Percentiles rank a stretch among this genome's conserved stretches.
Conservation (phyloP, 352 stramenopile genomes). For the Phytophthora sojae region DNA sequence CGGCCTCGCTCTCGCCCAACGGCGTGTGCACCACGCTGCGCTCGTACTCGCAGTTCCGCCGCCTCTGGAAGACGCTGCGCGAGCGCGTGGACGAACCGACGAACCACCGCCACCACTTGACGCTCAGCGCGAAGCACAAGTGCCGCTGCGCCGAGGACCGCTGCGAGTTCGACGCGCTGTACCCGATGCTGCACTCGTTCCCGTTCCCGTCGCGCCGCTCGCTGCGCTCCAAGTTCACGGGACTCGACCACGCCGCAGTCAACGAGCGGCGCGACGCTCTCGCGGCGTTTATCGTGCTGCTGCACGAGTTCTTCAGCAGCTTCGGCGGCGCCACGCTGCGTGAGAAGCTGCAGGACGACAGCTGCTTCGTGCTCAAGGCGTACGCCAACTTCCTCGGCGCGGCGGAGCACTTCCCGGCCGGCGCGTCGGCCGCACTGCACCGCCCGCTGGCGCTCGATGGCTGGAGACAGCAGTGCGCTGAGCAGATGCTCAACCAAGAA, state of each 20-base stretch:
- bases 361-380: constrained; percentile 54
- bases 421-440: constrained; percentile 37
- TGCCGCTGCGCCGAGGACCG: constrained; percentile 44
- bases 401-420: constrained; percentile 51
- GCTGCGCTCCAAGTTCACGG: constrained; percentile 38
- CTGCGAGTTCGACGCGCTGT: constrained; percentile 61
- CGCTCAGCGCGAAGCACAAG: constrained; percentile 11
- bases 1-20: constrained; percentile 22
- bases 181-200: constrained; percentile 43
- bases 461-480: constrained; percentile 66
- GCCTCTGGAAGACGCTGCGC: constrained; percentile 55
- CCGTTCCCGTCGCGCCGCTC: constrained; percentile 48
- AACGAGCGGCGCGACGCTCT: constrained; percentile 49
- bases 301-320: constrained; percentile 54
- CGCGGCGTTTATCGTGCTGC: constrained; percentile 45
- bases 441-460: constrained; percentile 54
- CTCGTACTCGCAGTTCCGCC: constrained; percentile 72
- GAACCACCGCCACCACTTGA: constrained; percentile 14
- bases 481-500: constrained; percentile 54
- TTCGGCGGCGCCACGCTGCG: constrained; percentile 46
- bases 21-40: constrained; percentile 44
- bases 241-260: constrained; percentile 38
- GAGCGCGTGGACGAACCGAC: constrained; percentile 22
- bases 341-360: constrained; percentile 45
- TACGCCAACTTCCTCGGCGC: constrained; percentile 63